Evolutionary conservation across 371 early-diverging fungal genomes (phyloP), one percentile per base, ranked within the genome.

Genomic region (Apophysomyces ossiformis): DNA sequence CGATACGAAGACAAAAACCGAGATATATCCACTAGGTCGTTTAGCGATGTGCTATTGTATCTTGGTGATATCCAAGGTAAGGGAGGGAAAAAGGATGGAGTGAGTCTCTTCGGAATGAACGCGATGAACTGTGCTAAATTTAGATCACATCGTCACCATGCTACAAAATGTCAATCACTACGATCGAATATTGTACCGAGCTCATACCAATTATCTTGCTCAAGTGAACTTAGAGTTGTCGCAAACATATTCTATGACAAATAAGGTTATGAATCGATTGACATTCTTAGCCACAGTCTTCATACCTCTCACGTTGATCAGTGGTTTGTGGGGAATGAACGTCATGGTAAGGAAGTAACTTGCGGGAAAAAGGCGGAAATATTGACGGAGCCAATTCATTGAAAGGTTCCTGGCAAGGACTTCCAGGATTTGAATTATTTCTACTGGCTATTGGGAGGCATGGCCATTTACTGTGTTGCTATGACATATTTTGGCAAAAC

Each of bases 11-110:
- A 84, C 73, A 65, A 5, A 75, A 69, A 26, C 37, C 2, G 61
- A 62, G 39, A 57, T 35, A 12, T 13, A 13, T 7, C 35, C 9
- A 62, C 56, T 8, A 77, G 74, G 26, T 62, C 74, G 9, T 70
- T 75, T 16, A 81, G 70, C 21, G 88, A 88, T 63, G 87, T 87
- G 5, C 71, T 81, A 6, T 69, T 89, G 11, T 97, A 97, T 69
- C 76, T 97, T 44, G 93, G 94, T 15, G 99, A 98, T 77, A 95
- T 97, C 70, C 93, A 95, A 77, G 86, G 86, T 85, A 83, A 46
- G 15, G 44, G 26, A 26, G 16, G 12, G 1, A 26, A 47, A 15
- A 37, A 54, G n/a, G 41, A 37, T n/a, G 3, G 0, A 21, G 8
- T 12, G 18, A 35, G 12, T 26, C 36, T 35, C 26, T 16, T 56